Conservation (phyloP, 2,329 filamentous ascomycete species). For the Daldinia eschscholtzii region DNA sequence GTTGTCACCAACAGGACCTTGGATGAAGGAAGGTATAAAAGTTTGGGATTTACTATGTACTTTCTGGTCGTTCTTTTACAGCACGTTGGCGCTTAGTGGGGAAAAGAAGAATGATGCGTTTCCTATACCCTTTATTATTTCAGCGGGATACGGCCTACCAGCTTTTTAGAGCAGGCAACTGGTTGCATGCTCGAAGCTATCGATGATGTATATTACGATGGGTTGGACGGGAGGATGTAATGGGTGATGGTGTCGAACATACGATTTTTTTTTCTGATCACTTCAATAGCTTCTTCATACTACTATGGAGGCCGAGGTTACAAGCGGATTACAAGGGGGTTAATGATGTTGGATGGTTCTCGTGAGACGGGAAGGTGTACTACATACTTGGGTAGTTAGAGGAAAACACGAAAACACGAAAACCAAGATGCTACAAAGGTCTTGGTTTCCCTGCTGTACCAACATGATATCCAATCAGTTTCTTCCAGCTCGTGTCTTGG, state of each 20-base stretch:
- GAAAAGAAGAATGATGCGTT: constrained; percentile 19
- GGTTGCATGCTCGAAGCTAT: constrained; percentile 23
- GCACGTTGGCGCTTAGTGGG: constrained; percentile 34
- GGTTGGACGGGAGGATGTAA: constrained; percentile 35
- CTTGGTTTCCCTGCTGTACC: constrained; percentile 2
- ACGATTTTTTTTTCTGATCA: constrained; percentile 16
- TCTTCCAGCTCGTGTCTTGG: background rate
- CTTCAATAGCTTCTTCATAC: constrained; percentile 8
- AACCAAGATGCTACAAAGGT: background rate
- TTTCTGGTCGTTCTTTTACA: constrained; percentile 1
- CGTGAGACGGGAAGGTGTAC: constrained; percentile 19
- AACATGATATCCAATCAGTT: constrained; percentile 22
- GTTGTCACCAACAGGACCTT: constrained; percentile 34
- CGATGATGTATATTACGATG: constrained; percentile 22
- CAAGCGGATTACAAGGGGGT: constrained; percentile 21
- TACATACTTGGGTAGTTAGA: constrained; percentile 1
- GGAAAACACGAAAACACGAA: constrained; percentile 15
- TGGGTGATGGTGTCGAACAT: constrained; percentile 22
- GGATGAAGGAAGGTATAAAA: constrained; percentile 24
- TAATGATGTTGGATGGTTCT: constrained; percentile 25
- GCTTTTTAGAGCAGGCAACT: constrained; percentile 32
- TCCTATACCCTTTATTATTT: constrained; percentile 36
- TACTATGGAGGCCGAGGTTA: constrained; percentile 12
- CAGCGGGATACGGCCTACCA: constrained; percentile 15
- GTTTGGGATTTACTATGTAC: constrained; percentile 29